A percentile compares a stretch with the other conserved stretches of the same genome.
These are phyloP conservation scores for Penicillium sp. DNA, from an alignment of 2,329 filamentous ascomycete genomes.

Conservation along the genomic window DNA sequence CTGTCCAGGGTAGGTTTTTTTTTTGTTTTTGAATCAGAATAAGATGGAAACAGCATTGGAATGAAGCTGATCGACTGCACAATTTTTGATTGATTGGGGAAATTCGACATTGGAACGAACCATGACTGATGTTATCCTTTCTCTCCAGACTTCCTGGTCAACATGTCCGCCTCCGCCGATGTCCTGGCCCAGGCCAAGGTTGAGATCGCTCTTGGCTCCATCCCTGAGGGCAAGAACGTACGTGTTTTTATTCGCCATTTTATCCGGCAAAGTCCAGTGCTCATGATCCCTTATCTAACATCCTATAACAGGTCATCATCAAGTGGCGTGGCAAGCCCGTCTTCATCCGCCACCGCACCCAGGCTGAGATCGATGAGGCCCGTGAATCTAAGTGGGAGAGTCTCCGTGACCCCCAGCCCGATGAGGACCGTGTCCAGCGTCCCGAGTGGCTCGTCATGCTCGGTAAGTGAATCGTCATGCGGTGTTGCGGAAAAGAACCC, in stretches of 20 bases:
- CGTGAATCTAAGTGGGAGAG: constrained; percentile 79
- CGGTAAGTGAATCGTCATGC: constrained; percentile 55
- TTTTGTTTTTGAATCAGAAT: constrained; percentile 2
- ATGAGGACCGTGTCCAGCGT: constrained; percentile 93
- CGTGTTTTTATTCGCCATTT: constrained; percentile 41
- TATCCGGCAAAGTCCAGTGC: background rate
- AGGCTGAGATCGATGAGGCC: constrained; percentile 89
- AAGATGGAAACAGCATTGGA: background rate
- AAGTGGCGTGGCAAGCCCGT: constrained; percentile 99
- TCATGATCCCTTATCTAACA: constrained; percentile 16
- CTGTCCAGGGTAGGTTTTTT: constrained; percentile 79
- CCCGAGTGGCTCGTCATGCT: constrained; percentile 99
- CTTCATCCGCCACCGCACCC: constrained; percentile 98
- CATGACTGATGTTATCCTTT: constrained; percentile 29
- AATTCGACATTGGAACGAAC: constrained; percentile 3
- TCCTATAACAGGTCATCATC: constrained; percentile 76
- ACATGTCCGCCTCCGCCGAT: constrained; percentile 99
- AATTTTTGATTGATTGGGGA: constrained; percentile 4
- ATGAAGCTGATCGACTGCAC: background rate
- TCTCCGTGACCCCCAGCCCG: constrained; percentile 87
- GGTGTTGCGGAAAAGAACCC: background rate
- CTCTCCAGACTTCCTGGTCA: constrained; percentile 89
- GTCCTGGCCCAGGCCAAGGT: constrained; percentile 99
- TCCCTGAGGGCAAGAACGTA: constrained; percentile 99
- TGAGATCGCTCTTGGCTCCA: constrained; percentile 86